Base-by-base conservation (phyloP, 1,284 basidiomycete species). In the Trichosporon sp. region DNA sequence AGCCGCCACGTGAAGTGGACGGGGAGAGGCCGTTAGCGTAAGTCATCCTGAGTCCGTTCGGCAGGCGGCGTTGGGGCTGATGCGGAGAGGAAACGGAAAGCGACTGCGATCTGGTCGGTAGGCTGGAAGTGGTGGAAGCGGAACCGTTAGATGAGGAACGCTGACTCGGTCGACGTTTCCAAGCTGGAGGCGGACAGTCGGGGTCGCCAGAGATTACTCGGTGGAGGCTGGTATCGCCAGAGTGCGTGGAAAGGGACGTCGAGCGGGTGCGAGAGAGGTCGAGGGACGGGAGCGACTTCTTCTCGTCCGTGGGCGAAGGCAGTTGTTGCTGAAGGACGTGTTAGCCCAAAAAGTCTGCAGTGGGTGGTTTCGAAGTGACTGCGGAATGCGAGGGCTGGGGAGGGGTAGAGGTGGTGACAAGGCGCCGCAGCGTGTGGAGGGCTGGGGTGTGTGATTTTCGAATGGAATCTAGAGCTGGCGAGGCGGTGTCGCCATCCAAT, bases 151-250 rank as follows among this genome's bases (percentile, higher is more conserved):
- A 63, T 5, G 59, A 63, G 16, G 59, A 35, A n/a, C 59, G 59
- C 32, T 63, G 59, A 8, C 59, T 63, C 16, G 76, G 69, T 7
- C 81, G 74, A 12, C 81, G 76, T 56, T 79, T 80, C 81, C 81
- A 83, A n/a, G 79, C 80, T 26, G 80, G 80, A 16, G 80, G 79
- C 10, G 80, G 80, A 3, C 76, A 76, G 21, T 80, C 78, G 7
- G 79, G 80, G 63, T 81, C 80, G 63, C 78, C 79, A 16, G 81
- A 81, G 12, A 82, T 70, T 32, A 72, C 6, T 69, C 75, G 74
- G 75, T 79, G 75, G 71, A 70, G 32, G 76, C 65, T 76, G 73
- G 43, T 38, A 56, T 65, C 32, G 48, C 37, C 37, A 40, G 54
- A 40, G 19, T 66, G 61, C 63, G 67, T 19, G 26, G 54, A 26